Conservation (phyloP, 352 stramenopile genomes). For the Peronospora destructor region DNA sequence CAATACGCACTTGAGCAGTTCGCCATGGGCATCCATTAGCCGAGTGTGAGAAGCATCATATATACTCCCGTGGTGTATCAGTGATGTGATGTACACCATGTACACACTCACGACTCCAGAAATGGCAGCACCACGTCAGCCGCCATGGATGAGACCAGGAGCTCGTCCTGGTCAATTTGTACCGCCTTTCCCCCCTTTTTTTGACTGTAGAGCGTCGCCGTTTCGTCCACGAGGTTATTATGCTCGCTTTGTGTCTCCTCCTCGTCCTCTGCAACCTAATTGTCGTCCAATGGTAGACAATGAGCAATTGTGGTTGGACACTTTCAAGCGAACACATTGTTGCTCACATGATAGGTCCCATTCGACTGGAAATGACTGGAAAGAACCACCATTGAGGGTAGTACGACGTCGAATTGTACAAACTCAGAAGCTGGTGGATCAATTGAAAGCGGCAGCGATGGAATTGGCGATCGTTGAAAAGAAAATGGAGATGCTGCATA, state of each 20-base stretch:
- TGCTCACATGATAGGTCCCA: not conserved
- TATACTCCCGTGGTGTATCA: too few species aligned
- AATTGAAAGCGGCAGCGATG: conserved; percentile 17
- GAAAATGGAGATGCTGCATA: conserved; percentile 5
- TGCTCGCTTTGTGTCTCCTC: conserved; percentile 6
- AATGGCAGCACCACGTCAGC: not conserved
- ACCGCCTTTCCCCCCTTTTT: not conserved
- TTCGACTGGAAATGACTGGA: not conserved
- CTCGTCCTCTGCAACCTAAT: conserved; percentile 5
- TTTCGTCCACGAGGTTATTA: conserved; percentile 1
- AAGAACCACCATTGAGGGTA: conserved; percentile 21
- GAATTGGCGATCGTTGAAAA: conserved; percentile 23
- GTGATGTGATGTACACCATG: not conserved
- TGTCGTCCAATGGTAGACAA: conserved; percentile 12
- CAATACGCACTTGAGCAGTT: conserved; percentile 69
- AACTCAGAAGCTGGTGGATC: conserved; percentile 15
- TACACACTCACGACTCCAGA: not conserved
- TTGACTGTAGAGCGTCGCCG: not conserved
- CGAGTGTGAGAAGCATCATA: not conserved
- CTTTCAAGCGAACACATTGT: conserved; percentile 23
- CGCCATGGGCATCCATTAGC: conserved; percentile 46
- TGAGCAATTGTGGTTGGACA: conserved; percentile 28
- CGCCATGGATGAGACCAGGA: conserved; percentile 6
- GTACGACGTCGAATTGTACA: conserved; percentile 19
- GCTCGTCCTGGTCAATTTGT: not conserved